These are phyloP conservation scores for Solanum phureja DNA, from an alignment of 257 asterid species.

Conservation along the genomic window DNA sequence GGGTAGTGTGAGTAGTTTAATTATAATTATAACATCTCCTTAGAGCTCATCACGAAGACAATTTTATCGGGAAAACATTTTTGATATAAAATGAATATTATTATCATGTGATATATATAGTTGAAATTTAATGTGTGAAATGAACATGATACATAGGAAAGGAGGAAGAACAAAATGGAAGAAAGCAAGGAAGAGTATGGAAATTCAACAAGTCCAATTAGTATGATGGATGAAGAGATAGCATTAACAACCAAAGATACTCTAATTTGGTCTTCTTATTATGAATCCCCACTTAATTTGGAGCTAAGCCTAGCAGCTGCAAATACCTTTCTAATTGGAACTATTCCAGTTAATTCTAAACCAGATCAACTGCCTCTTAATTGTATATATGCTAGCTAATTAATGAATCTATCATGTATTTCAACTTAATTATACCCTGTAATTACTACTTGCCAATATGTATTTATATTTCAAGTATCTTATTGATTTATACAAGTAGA, in stretches of 20 bases:
- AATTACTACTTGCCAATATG: background rate
- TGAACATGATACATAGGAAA: background rate
- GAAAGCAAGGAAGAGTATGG: background rate
- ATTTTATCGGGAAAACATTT: background rate
- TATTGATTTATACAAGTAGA: background rate
- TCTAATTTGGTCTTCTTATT: background rate
- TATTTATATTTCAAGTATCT: background rate
- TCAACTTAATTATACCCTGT: background rate
- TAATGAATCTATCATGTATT: background rate
- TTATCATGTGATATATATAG: background rate
- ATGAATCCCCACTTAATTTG: conserved; percentile 13
- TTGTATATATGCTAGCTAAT: background rate
- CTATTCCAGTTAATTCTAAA: conserved; percentile 21
- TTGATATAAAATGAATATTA: background rate
- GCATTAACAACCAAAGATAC: background rate
- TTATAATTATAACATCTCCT: background rate
- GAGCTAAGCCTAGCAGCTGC: conserved; percentile 39
- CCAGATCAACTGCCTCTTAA: background rate
- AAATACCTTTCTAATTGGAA: conserved; percentile 20
- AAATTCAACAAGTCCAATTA: background rate
- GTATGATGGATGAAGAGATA: conserved; percentile 7
- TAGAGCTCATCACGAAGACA: background rate
- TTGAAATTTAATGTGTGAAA: background rate
- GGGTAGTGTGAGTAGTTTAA: too few species aligned
- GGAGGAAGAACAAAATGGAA: background rate